Conservation (phyloP, 2,329 filamentous ascomycete species). For the Diaporthe eres region DNA sequence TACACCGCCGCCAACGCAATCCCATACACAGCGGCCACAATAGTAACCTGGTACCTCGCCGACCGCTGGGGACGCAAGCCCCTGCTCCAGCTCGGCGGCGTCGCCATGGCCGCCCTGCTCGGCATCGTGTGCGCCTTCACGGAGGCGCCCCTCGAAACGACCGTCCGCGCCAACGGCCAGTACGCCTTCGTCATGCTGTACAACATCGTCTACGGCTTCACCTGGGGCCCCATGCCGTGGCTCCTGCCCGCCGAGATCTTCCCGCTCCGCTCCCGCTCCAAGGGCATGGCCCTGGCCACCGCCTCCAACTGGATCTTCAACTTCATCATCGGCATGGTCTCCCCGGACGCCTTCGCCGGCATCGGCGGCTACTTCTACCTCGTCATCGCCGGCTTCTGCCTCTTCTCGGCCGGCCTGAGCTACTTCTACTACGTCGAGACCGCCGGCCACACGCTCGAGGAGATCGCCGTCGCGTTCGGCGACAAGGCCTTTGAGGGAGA, state of each 20-base stretch:
- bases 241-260: conserved; percentile 70
- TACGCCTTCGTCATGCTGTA: conserved; percentile 57
- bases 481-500: conserved; percentile 53
- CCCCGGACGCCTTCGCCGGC: conserved; percentile 51
- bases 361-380: conserved; percentile 60
- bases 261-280: conserved; percentile 71
- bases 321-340: conserved; percentile 67
- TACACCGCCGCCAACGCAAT: conserved; percentile 57
- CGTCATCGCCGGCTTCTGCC: conserved; percentile 57
- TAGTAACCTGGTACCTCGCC: conserved; percentile 56
- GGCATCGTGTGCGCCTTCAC: conserved; percentile 56
- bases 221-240: conserved; percentile 55
- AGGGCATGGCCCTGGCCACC: conserved; percentile 72
- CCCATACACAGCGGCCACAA: conserved; percentile 56
- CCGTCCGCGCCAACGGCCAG: conserved; percentile 52
- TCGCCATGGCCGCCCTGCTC: conserved; percentile 51
- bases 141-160: conserved; percentile 49
- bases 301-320: conserved; percentile 74
- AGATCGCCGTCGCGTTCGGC: conserved; percentile 58
- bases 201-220: conserved; percentile 55
- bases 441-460: conserved; percentile 52
- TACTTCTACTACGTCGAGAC: conserved; percentile 60
- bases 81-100: conserved; percentile 49
- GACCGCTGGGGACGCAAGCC: conserved; percentile 57
- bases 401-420: conserved; percentile 52